A percentile compares a stretch with the other conserved stretches of the same genome.
Evolutionary conservation across 495 filamentous ascomycete species (phyloP).

Genomic region (Staphylotrichum tortipilum): DNA sequence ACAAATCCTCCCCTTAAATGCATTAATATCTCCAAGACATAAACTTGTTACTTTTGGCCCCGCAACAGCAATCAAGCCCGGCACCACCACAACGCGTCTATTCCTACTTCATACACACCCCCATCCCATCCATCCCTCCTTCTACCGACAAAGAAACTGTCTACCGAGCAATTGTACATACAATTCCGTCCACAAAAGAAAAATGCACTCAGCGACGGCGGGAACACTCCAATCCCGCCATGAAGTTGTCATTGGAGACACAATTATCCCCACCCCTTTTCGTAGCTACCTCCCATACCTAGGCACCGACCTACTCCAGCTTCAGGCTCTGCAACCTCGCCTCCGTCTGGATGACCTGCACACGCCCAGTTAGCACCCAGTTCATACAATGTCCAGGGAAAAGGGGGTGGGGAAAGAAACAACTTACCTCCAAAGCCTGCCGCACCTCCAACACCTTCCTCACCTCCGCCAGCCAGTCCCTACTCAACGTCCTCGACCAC

Average conservation of each 20-base stretch:
- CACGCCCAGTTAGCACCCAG: conserved; percentile 18
- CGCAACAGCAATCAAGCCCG: no score
- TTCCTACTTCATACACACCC: conserved; percentile 15
- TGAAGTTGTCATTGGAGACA: no score
- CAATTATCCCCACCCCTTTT: no score
- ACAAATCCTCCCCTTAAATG: no score
- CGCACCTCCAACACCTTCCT: conserved; percentile 85
- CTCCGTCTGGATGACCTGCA: conserved; percentile 51
- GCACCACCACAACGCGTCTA: conserved; percentile 8
- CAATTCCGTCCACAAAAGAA: conserved; percentile 17
- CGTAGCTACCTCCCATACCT: no score
- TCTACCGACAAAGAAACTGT: conserved; percentile 1
- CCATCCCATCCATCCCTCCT: background rate
- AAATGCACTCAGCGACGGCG: conserved; percentile 8
- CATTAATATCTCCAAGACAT: no score
- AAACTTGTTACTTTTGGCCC: no score
- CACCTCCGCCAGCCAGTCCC: conserved; percentile 86
- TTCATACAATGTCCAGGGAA: background rate
- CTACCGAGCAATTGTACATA: conserved; percentile 19
- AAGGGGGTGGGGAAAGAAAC: background rate
- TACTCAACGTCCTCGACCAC: conserved; percentile 88
- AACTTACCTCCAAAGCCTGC: conserved; percentile 86
- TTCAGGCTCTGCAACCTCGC: conserved; percentile 54
- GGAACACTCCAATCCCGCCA: no score
- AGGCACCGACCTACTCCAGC: conserved; percentile 39